These are phyloP conservation scores for Endothia cerciana DNA, from an alignment of 2,329 filamentous ascomycete genomes.

Conservation along the genomic window DNA sequence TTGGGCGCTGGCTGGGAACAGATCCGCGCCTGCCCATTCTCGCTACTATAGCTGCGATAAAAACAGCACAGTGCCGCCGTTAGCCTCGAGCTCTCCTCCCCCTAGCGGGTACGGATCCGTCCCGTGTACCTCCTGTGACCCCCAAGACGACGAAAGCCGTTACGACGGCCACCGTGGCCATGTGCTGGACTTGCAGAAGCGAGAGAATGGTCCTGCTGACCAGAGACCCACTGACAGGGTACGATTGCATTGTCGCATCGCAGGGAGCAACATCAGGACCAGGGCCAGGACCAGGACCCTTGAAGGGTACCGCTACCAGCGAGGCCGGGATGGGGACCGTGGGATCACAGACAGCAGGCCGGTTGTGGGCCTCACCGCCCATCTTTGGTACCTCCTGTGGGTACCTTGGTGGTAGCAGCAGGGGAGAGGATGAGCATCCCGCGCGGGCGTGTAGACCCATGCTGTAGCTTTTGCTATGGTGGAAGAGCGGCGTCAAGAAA, in stretches of 20 bases:
- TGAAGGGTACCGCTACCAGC: background rate
- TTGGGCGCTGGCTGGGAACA: background rate
- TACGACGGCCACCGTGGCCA: conserved; percentile 5
- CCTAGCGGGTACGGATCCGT: background rate
- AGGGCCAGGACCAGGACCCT: background rate
- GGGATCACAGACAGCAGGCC: conserved; percentile 3
- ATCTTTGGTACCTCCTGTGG: conserved; percentile 1
- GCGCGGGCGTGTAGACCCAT: conserved; percentile 5
- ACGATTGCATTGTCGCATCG: conserved; percentile 14
- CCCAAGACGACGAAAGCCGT: background rate
- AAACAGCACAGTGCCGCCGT: conserved; percentile 9
- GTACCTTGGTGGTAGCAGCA: background rate
- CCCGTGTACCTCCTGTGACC: background rate
- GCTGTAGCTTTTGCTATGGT: background rate
- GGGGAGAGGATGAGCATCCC: background rate
- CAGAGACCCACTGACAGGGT: conserved; percentile 6
- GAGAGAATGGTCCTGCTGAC: conserved; percentile 5
- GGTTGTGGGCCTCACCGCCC: conserved; percentile 20
- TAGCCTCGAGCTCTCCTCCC: conserved; percentile 5
- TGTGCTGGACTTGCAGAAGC: conserved; percentile 30
- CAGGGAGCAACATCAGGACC: background rate
- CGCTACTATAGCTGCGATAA: background rate
- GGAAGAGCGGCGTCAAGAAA: background rate
- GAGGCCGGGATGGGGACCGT: background rate
- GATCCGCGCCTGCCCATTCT: background rate